phyloP scores from a whole-genome alignment of 2,329 filamentous ascomycete species.

The Elsinoe fawcettii region DNA sequence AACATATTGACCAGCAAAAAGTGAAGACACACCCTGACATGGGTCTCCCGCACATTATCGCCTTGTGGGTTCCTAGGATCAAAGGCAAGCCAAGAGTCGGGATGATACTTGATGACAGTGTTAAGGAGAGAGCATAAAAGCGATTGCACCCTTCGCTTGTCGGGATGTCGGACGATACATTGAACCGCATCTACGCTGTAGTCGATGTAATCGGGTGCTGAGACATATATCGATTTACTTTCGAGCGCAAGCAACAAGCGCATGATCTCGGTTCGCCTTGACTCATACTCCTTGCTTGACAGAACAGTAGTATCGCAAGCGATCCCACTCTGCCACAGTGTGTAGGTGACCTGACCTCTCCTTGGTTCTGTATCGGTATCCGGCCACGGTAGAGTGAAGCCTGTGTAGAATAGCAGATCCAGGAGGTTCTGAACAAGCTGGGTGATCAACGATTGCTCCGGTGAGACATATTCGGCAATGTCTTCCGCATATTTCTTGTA shows the following conservation, averaged over 20 bases:
- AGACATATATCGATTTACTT: slow-evolving; percentile 90
- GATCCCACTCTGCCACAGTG: slow-evolving; percentile 97
- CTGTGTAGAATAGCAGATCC: slow-evolving; percentile 84
- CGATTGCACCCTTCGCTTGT: slow-evolving; percentile 18
- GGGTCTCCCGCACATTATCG: slow-evolving; percentile 19
- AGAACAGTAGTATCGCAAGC: slow-evolving; percentile 85
- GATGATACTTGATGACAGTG: slow-evolving; percentile 95
- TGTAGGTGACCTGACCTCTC: slow-evolving; percentile 70
- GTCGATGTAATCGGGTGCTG: slow-evolving; percentile 49
- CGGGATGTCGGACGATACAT: slow-evolving; percentile 17
- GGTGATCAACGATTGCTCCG: slow-evolving; percentile 49
- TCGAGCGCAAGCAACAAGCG: slow-evolving; percentile 77
- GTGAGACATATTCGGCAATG: neutral
- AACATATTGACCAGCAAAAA: slow-evolving; percentile 77
- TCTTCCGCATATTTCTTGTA: neutral
- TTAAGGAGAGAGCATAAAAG: slow-evolving; percentile 81
- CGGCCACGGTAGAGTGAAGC: slow-evolving; percentile 65
- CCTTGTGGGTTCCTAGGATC: slow-evolving; percentile 17
- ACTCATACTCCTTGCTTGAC: slow-evolving; percentile 87
- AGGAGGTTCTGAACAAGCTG: slow-evolving; percentile 85
- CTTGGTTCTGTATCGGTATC: slow-evolving; percentile 15
- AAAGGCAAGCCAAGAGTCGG: slow-evolving; percentile 65
- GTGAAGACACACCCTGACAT: slow-evolving; percentile 55
- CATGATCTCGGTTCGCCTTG: slow-evolving; percentile 82
- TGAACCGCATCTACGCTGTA: slow-evolving; percentile 16